A percentile compares a stretch with the other conserved stretches of the same genome.
These are phyloP conservation scores for Sclerotinia spermophila DNA, from an alignment of 2,329 filamentous ascomycete species.

Conservation along the genomic window DNA sequence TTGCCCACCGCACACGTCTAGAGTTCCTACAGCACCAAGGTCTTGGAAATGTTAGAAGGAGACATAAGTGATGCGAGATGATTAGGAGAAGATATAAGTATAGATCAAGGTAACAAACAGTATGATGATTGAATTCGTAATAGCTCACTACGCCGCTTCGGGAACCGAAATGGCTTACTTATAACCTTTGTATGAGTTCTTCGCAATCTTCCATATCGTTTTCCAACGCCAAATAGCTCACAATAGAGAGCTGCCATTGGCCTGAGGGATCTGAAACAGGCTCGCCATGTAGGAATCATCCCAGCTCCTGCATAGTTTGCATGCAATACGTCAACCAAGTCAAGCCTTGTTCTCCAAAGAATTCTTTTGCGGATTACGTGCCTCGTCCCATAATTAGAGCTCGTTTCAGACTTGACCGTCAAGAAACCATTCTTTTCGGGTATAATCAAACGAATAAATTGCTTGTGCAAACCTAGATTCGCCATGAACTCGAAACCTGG, in stretches of 20 bases:
- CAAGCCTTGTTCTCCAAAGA: neutral
- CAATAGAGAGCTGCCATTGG: neutral
- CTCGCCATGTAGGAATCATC: neutral
- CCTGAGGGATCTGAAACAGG: neutral
- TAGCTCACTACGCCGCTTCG: no score
- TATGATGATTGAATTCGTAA: no score
- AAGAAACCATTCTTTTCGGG: neutral
- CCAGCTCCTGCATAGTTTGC: neutral
- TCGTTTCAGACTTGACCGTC: neutral
- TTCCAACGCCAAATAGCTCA: neutral
- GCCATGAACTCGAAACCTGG: neutral
- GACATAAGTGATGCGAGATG: no score
- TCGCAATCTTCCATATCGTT: neutral
- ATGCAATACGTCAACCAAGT: neutral
- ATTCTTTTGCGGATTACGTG: neutral
- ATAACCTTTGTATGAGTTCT: neutral
- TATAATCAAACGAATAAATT: neutral
- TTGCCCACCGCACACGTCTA: neutral
- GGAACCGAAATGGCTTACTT: no score
- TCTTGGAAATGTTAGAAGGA: neutral
- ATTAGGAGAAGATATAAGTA: no score
- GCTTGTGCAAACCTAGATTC: neutral
- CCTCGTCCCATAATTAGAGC: neutral
- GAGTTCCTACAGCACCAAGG: no score
- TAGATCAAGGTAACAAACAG: neutral